These are phyloP conservation scores for Leucosporidium yakuticum DNA, from an alignment of 768 basidiomycete species.

Conservation along the genomic window DNA sequence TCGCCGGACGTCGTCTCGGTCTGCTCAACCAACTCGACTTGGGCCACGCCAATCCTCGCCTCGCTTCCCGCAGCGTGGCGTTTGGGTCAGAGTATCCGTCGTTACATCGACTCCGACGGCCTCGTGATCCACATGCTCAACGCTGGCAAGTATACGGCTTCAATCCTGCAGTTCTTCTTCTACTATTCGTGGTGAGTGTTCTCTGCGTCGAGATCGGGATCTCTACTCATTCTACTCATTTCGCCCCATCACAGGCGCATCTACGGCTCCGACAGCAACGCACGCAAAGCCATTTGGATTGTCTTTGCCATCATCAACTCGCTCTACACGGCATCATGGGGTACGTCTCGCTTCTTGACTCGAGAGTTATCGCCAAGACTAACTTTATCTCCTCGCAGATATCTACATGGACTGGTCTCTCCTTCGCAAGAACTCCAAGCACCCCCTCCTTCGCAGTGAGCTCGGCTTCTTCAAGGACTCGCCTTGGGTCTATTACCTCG, in stretches of 20 bases:
- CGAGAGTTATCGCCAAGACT: neutral
- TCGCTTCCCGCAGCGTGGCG: slow-evolving; percentile 68
- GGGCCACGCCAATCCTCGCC: slow-evolving; percentile 59
- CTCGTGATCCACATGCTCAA: slow-evolving; percentile 73
- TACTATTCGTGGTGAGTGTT: slow-evolving; percentile 54
- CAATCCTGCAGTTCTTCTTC: slow-evolving; percentile 42
- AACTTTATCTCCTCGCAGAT: neutral
- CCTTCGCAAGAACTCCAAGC: slow-evolving; percentile 51
- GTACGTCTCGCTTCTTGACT: slow-evolving; percentile 47
- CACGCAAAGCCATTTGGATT: slow-evolving; percentile 61
- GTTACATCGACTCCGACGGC: slow-evolving; percentile 67
- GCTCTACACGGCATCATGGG: slow-evolving; percentile 68
- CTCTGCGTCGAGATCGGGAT: slow-evolving; percentile 30
- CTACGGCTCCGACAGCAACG: slow-evolving; percentile 37
- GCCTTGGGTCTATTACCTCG: slow-evolving; percentile 57
- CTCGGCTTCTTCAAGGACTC: slow-evolving; percentile 60
- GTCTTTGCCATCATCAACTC: slow-evolving; percentile 60
- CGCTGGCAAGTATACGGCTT: slow-evolving; percentile 49
- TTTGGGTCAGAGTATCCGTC: slow-evolving; percentile 75
- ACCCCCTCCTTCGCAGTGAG: slow-evolving; percentile 65
- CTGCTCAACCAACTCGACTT: slow-evolving; percentile 49
- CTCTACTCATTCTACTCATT: slow-evolving; percentile 46
- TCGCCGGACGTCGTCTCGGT: slow-evolving; percentile 33
- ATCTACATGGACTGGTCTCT: slow-evolving; percentile 92
- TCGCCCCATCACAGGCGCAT: slow-evolving; percentile 34